A percentile compares a stretch with the other conserved stretches of the same genome.
These are phyloP conservation scores for Trichosphaerium sp. DNA, from an alignment of 78 protist species.

Conservation along the genomic window DNA sequence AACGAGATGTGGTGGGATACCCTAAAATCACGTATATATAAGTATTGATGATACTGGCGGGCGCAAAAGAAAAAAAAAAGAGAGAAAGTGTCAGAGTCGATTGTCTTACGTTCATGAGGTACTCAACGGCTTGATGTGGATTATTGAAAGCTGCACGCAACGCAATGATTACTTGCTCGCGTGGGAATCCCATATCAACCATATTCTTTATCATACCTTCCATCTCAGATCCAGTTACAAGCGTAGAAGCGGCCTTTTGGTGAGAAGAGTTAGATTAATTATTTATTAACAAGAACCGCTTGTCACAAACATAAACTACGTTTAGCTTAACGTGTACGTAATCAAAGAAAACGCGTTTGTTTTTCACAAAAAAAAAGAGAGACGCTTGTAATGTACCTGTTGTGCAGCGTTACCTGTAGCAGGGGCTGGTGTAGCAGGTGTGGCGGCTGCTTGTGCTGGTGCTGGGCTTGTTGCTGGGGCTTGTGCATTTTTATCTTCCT, in stretches of 20 bases:
- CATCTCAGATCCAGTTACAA: neutral
- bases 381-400: constrained; percentile 4
- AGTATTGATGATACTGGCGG: neutral
- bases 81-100: constrained; percentile 8
- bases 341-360: constrained; percentile 15
- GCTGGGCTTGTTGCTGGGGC: constrained; percentile 12
- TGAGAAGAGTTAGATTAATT: no score
- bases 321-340: neutral
- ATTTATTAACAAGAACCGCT: neutral
- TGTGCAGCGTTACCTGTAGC: constrained; percentile 19
- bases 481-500: constrained; percentile 3
- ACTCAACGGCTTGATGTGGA: constrained; percentile 79
- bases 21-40: neutral
- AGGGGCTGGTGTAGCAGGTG: constrained; percentile 17
- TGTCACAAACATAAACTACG: neutral
- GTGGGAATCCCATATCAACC: constrained; percentile 65
- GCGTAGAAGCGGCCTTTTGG: neutral
- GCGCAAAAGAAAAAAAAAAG: constrained; percentile 9
- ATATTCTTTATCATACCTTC: constrained; percentile 14
- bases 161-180: constrained; percentile 40
- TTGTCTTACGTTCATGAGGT: constrained; percentile 43
- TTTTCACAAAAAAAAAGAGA: constrained; percentile 18
- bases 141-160: constrained; percentile 70
- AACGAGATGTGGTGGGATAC: neutral
- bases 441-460: constrained; percentile 33